Conservation (phyloP, 2,329 filamentous ascomycete species). For the Aspergillus sojae region DNA sequence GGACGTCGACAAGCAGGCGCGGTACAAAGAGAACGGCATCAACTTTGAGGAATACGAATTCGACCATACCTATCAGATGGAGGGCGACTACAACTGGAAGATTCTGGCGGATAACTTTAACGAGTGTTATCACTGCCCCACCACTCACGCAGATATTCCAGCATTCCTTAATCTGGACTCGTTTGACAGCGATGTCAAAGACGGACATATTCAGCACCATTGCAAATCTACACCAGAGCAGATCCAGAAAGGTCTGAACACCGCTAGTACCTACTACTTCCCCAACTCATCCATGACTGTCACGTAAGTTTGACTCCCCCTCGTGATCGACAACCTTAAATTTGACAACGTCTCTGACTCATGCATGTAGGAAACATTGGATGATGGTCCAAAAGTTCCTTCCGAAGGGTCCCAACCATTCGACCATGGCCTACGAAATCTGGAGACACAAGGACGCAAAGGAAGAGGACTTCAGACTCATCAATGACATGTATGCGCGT, state of each 20-base stretch:
- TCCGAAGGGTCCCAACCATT: slow-evolving; percentile 54
- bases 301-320: slow-evolving; percentile 21
- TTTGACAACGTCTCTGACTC: not conserved
- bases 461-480: slow-evolving; percentile 58
- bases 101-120: slow-evolving; percentile 67
- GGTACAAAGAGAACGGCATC: slow-evolving; percentile 52
- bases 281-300: slow-evolving; percentile 30
- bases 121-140: slow-evolving; percentile 63
- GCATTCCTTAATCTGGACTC: slow-evolving; percentile 57
- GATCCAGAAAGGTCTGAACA: slow-evolving; percentile 47
- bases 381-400: slow-evolving; percentile 65
- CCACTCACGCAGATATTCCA: slow-evolving; percentile 59
- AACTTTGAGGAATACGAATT: slow-evolving; percentile 58
- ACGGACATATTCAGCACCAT: slow-evolving; percentile 53
- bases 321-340: slow-evolving; percentile 21
- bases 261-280: slow-evolving; percentile 30
- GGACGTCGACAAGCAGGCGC: slow-evolving; percentile 50
- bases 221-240: slow-evolving; percentile 51
- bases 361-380: slow-evolving; percentile 53
- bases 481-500: slow-evolving; percentile 62
- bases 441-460: slow-evolving; percentile 61
- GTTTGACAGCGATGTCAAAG: slow-evolving; percentile 54
- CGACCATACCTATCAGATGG: slow-evolving; percentile 61
- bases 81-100: slow-evolving; percentile 64
- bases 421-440: slow-evolving; percentile 63